Evolutionary conservation across 169 alveolate genomes (phyloP).

Genomic region (Theileria parva): DNA sequence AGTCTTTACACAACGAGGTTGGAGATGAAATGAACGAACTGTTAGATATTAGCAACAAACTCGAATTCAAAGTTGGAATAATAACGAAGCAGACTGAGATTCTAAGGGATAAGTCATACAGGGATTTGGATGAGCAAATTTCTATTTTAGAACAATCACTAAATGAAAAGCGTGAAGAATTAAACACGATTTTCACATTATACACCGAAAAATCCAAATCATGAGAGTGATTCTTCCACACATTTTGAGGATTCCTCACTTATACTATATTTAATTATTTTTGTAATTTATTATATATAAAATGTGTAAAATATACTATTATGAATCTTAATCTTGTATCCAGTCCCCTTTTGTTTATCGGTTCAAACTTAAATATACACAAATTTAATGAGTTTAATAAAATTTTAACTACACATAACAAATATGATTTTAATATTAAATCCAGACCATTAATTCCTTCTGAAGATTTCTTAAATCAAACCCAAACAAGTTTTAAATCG

Average conservation of each 20-base stretch:
- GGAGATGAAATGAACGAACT: conserved; percentile 40
- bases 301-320: conserved; percentile 7
- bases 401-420: neutral
- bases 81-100: conserved; percentile 22
- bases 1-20: conserved; percentile 27
- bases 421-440: neutral
- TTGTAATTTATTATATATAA: neutral
- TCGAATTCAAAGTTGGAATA: conserved; percentile 40
- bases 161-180: conserved; percentile 51
- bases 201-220: conserved; percentile 15
- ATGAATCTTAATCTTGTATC: conserved; percentile 17
- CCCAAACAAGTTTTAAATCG: neutral
- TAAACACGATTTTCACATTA: conserved; percentile 27
- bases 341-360: neutral
- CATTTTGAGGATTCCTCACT: neutral
- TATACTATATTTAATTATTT: neutral
- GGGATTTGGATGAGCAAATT: conserved; percentile 42
- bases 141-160: conserved; percentile 55
- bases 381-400: neutral
- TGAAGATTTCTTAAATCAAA: neutral
- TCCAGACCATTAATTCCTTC: neutral
- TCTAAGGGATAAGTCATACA: conserved; percentile 18
- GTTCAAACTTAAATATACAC: conserved; percentile 1
- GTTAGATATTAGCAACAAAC: conserved; percentile 17
- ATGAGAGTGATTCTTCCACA: neutral